phyloP scores from a whole-genome alignment of 2,329 filamentous ascomycete genomes.

The Dothistroma septosporum region DNA sequence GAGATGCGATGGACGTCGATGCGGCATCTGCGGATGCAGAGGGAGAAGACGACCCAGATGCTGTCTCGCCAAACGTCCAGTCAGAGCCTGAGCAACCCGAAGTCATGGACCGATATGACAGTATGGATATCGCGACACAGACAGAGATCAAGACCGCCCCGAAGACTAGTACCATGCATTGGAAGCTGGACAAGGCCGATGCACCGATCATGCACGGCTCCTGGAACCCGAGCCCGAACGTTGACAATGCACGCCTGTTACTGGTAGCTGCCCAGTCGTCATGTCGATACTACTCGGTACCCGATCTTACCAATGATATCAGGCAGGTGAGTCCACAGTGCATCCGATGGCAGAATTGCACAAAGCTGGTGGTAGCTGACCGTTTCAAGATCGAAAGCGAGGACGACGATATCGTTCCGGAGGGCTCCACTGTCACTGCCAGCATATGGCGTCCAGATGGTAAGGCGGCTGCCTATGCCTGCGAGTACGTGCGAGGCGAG shows the following conservation, averaged over 20 bases:
- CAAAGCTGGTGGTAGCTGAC: neutral
- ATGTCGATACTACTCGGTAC: conserved; percentile 34
- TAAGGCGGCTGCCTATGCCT: conserved; percentile 29
- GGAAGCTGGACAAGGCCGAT: conserved; percentile 32
- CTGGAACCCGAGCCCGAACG: conserved; percentile 29
- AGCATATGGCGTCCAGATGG: conserved; percentile 36
- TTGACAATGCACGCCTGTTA: conserved; percentile 25
- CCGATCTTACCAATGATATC: conserved; percentile 21
- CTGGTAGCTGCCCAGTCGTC: conserved; percentile 34
- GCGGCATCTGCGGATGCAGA: conserved; percentile 25
- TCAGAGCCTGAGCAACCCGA: conserved; percentile 27
- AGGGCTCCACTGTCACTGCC: conserved; percentile 31
- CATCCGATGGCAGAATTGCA: neutral
- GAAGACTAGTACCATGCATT: conserved; percentile 35
- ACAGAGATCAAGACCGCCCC: conserved; percentile 32
- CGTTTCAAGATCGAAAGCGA: neutral
- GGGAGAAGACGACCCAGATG: conserved; percentile 27
- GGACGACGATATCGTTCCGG: conserved; percentile 13
- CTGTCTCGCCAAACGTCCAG: conserved; percentile 24
- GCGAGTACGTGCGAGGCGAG: conserved; percentile 23
- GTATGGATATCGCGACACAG: conserved; percentile 33
- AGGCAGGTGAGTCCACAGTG: conserved; percentile 15
- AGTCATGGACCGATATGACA: conserved; percentile 31
- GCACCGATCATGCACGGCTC: conserved; percentile 27
- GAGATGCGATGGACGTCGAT: conserved; percentile 46